Percentiles rank a stretch among this genome's conserved stretches.
Conservation (phyloP, 306 rosid genomes). For the Abrus precatorius region DNA sequence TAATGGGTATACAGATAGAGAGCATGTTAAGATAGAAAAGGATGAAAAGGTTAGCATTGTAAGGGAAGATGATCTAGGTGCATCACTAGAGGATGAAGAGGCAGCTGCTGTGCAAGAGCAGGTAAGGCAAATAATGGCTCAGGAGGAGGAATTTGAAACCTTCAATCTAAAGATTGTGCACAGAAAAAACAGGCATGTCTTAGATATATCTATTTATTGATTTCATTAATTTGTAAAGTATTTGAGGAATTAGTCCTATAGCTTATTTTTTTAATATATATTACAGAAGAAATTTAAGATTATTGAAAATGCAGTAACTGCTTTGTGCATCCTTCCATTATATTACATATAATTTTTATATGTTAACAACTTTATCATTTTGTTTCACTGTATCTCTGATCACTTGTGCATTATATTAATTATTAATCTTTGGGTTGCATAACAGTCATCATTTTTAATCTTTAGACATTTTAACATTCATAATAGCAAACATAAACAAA, state of each 20-base stretch:
- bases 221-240: conserved; percentile 26
- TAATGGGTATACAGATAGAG: conserved; percentile 84
- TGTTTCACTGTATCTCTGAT: conserved; percentile 30
- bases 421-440: conserved; percentile 29
- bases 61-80: conserved; percentile 82
- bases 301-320: conserved; percentile 16
- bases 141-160: conserved; percentile 97
- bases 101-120: conserved; percentile 99
- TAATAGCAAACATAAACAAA: background rate
- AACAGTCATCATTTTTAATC: background rate
- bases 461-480: conserved; percentile 5
- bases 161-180: conserved; percentile 98
- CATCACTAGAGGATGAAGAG: conserved; percentile 93
- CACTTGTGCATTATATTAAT: conserved; percentile 33
- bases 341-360: background rate
- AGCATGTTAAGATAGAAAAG: conserved; percentile 73
- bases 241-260: conserved; percentile 32
- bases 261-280: background rate
- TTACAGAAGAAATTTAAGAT: conserved; percentile 7
- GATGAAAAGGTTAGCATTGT: conserved; percentile 67
- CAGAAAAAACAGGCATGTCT: conserved; percentile 92
- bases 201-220: conserved; percentile 21
- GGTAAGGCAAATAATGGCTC: conserved; percentile 94
- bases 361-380: background rate
- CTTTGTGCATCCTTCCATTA: conserved; percentile 17